phyloP scores from a whole-genome alignment of 352 stramenopile genomes.

The Globisporangium spiculum region DNA sequence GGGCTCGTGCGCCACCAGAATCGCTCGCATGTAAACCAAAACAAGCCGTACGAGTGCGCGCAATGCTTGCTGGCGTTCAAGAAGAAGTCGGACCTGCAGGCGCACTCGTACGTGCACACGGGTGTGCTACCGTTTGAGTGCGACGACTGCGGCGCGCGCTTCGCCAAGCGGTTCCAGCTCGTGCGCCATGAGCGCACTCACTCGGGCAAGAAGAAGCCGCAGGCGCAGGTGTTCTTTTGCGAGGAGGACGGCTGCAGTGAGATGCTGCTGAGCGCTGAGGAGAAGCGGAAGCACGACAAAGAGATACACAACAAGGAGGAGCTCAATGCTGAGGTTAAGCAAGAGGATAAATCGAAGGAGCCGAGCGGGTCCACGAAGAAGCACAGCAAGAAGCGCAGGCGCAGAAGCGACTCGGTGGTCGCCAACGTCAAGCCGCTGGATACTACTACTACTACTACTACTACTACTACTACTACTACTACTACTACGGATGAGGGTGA shows the following conservation, averaged over 20 bases:
- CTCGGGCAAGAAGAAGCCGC: conserved; percentile 19
- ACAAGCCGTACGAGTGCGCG: conserved; percentile 55
- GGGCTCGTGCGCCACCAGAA: conserved; percentile 51
- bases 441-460: no score
- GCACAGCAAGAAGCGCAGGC: conserved; percentile 15
- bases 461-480: no score
- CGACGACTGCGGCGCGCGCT: conserved; percentile 49
- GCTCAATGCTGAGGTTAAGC: no score
- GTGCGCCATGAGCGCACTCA: conserved; percentile 48
- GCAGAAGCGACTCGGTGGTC: not conserved
- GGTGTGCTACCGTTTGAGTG: conserved; percentile 74
- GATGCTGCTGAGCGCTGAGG: conserved; percentile 48
- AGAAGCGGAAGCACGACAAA: conserved; percentile 41
- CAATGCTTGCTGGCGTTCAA: conserved; percentile 69
- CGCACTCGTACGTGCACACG: conserved; percentile 75
- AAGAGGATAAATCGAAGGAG: not conserved
- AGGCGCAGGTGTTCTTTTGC: conserved; percentile 50
- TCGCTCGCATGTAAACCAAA: conserved; percentile 46
- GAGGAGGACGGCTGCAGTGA: conserved; percentile 41
- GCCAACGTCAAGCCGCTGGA: not conserved
- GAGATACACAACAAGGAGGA: conserved; percentile 22
- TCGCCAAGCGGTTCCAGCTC: conserved; percentile 64
- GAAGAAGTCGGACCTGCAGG: conserved; percentile 78
- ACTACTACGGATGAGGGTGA: conserved; percentile 5
- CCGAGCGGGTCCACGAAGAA: not conserved